A percentile compares a stretch with the other conserved stretches of the same genome.
Evolutionary conservation across 2,329 filamentous ascomycete genomes (phyloP).

Genomic region (Penicillium sp.): DNA sequence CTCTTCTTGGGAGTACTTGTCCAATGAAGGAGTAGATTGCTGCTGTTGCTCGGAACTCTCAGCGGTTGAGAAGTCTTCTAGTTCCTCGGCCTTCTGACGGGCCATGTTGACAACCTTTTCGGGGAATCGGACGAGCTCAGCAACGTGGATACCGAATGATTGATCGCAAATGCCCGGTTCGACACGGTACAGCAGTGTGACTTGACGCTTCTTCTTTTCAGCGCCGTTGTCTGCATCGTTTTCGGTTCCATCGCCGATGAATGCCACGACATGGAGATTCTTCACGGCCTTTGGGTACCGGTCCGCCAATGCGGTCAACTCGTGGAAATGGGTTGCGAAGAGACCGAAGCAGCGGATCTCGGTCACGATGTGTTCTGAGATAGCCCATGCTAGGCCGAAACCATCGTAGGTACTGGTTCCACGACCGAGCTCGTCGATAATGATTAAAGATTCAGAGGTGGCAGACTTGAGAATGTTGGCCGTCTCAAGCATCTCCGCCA

Average conservation of each 20-base stretch:
- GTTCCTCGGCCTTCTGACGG: conserved; percentile 96
- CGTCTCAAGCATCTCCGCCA: conserved; percentile 99
- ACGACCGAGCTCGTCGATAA: conserved; percentile 95
- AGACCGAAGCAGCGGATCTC: conserved; percentile 93
- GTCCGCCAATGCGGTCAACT: conserved; percentile 87
- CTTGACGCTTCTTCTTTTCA: conserved; percentile 70
- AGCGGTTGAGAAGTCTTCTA: conserved; percentile 77
- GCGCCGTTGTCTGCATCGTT: conserved; percentile 44
- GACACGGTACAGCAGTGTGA: conserved; percentile 95
- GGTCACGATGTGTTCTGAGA: conserved; percentile 94
- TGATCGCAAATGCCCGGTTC: conserved; percentile 95
- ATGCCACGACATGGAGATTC: conserved; percentile 94
- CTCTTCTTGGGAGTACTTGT: conserved; percentile 74
- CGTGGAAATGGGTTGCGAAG: conserved; percentile 98
- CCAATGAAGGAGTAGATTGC: conserved; percentile 36
- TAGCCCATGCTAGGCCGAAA: conserved; percentile 98
- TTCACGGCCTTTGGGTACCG: conserved; percentile 78
- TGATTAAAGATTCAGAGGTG: conserved; percentile 92
- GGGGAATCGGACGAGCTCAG: conserved; percentile 93
- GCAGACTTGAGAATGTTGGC: conserved; percentile 98
- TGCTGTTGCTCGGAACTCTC: conserved; percentile 47
- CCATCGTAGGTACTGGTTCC: conserved; percentile 98
- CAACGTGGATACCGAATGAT: conserved; percentile 97
- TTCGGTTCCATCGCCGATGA: conserved; percentile 67
- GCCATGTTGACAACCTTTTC: conserved; percentile 98